phyloP scores from a whole-genome alignment of 352 stramenopile species.

The Globisporangium nagaii region DNA sequence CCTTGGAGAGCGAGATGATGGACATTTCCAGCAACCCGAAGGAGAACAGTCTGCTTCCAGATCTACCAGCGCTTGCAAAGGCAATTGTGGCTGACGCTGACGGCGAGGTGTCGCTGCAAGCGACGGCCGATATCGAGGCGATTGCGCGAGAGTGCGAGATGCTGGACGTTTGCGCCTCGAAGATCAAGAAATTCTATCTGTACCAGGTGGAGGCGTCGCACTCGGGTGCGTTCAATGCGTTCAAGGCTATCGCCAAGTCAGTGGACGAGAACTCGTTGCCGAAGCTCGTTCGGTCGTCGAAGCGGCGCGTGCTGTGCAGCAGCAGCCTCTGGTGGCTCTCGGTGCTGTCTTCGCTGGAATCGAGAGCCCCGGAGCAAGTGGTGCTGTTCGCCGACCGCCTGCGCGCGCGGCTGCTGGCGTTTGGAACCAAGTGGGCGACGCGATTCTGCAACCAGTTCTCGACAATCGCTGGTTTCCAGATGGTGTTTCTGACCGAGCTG shows the following conservation, averaged over 20 bases:
- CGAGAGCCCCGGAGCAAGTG: conserved; percentile 11
- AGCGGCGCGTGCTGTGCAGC: conserved; percentile 27
- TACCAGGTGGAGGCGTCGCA: conserved; percentile 37
- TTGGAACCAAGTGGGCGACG: conserved; percentile 39
- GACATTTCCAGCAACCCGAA: conserved; percentile 26
- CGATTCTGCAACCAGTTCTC: conserved; percentile 43
- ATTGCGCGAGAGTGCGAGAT: conserved; percentile 33
- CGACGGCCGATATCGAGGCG: background rate
- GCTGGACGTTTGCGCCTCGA: conserved; percentile 22
- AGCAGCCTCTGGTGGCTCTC: conserved; percentile 41
- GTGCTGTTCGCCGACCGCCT: conserved; percentile 33
- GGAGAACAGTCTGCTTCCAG: conserved; percentile 36
- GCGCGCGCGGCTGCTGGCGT: conserved; percentile 32
- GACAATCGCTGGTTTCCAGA: conserved; percentile 32
- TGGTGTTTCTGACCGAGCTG: conserved; percentile 51
- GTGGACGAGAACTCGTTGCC: conserved; percentile 11
- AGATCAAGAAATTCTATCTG: conserved; percentile 42
- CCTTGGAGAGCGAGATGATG: background rate
- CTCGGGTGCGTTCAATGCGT: conserved; percentile 12
- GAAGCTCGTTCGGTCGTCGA: background rate
- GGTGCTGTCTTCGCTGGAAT: conserved; percentile 30
- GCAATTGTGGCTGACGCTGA: conserved; percentile 17
- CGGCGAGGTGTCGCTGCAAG: background rate
- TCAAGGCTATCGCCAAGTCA: conserved; percentile 7
- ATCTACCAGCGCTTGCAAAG: conserved; percentile 23